These are phyloP conservation scores for Candida vaughaniae DNA, from an alignment of 805 yeast genomes.

Conservation along the genomic window DNA sequence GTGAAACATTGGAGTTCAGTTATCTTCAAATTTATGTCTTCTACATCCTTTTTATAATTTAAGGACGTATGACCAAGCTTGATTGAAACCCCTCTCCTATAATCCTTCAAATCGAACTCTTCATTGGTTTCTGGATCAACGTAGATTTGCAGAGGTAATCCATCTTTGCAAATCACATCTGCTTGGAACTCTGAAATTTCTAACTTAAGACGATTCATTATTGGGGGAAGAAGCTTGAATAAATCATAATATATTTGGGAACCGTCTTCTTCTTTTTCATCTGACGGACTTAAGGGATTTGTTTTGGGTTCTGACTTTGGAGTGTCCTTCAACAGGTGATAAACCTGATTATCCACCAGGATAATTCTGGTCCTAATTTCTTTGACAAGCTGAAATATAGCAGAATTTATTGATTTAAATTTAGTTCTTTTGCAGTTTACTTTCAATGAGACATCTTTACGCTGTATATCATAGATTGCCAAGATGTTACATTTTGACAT, in stretches of 20 bases:
- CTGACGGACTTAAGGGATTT: neutral
- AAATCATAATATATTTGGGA: constrained; percentile 22
- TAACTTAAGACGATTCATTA: constrained; percentile 25
- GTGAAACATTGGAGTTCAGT: constrained; percentile 31
- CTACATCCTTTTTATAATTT: constrained; percentile 21
- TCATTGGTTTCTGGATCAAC: constrained; percentile 21
- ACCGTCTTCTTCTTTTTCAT: constrained; percentile 2
- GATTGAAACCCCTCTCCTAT: constrained; percentile 37
- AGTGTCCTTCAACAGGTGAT: constrained; percentile 11
- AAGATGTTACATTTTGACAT: constrained; percentile 28
- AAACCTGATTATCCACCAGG: constrained; percentile 24
- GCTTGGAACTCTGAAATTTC: constrained; percentile 27
- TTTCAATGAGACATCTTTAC: constrained; percentile 21
- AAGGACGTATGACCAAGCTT: constrained; percentile 21
- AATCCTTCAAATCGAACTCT: constrained; percentile 34
- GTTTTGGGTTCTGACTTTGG: neutral
- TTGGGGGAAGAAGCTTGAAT: constrained; percentile 30
- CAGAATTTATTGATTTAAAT: constrained; percentile 35
- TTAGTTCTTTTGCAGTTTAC: constrained; percentile 24
- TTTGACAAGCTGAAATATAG: constrained; percentile 34
- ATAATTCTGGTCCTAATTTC: constrained; percentile 29
- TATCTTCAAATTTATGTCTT: constrained; percentile 20
- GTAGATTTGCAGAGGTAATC: constrained; percentile 32
- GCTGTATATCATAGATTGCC: constrained; percentile 24
- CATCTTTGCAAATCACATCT: constrained; percentile 40